Evolutionary conservation across 495 filamentous ascomycete species (phyloP), one percentile per base, ranked within the genome.

Genomic region (Tuber melanosporum): DNA sequence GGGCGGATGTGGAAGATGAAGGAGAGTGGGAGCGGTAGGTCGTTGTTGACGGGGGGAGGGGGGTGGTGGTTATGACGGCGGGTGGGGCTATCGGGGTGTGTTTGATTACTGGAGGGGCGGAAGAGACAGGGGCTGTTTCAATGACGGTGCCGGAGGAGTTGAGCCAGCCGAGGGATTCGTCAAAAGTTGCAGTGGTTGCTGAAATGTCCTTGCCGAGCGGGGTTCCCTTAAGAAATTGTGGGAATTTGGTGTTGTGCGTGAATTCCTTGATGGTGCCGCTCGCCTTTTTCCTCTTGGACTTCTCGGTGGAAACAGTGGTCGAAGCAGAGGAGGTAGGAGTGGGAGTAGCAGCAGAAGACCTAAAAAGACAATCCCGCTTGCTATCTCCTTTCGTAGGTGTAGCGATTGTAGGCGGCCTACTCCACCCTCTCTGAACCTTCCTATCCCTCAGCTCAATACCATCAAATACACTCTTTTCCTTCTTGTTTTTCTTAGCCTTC

Each of bases 371-470:
- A 43, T 81, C 79, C n/a, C 78, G 74, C 71, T 75, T 81, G 3
- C 71, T n/a, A 14, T 80, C 78, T 5, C 79, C 74, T 77, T 88
- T 87, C 79, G 88, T 87, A 47, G 86, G 83, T 44, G 82, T 84
- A 57, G 79, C 73, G 12, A 66, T 32, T n/a, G 32, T 72, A 10
- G 77, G 80, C 7, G 91, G 87, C 57, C 91, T 91, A 14, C 92
- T 95, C 95, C 95, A 98, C 20, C 95, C 95, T 76, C 95, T 86
- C 86, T 95, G 96, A 70, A 99, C 91, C 80, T 91, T 91, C 52
- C 95, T 87, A 9, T 91, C 86, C 15, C 91, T 89, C 36, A 99
- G 85, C 79, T 94, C 90, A 57, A 91, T 85, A 4, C 93, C 95
- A 17, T 88, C 86, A 0, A 97, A 77, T 1, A 91, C 87, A 44